Evolutionary conservation across 176 grass and related monocot species (phyloP), one percentile per base, ranked within the genome.

Genomic region (Phragmites australis): DNA sequence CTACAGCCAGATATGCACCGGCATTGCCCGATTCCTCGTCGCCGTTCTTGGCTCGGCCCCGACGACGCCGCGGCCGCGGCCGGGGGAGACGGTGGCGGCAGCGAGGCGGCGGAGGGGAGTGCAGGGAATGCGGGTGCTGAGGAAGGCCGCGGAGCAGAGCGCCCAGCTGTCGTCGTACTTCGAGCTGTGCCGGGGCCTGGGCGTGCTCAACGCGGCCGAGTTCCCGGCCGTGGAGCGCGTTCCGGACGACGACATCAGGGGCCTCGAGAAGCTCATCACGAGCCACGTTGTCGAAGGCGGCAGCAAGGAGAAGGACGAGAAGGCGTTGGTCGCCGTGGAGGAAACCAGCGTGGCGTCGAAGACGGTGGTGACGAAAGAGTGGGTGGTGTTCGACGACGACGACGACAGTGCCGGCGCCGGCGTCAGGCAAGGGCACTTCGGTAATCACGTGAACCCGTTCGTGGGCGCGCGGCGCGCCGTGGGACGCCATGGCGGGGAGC

Each of bases 321-420:
- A 88, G 82, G 68, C 53, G n/a, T 8, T 87, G 39, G 55, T 79
- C 32, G 70, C 18, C 23, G 19, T 82, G 50, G 65, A 83, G 39
- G 27, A 45, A 11, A 52, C 74, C 21, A 60, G 30, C 68, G 26
- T 63, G 70, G 75, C 83, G 47, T 76, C 51, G 25, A 68, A 19
- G 55, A 80, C 85, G 31, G 87, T 87, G 71, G 83, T 82, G 56
- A 89, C 89, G 14, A 74, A 82, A 41, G 75, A 94, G 40, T 93
- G 94, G 94, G 92, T 97, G 70, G 85, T 91, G 45, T 97, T 97
- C 82, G 87, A 94, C 57, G 89, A 93, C 21, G 93, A 88, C 54
- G 86, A 85, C 29, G 45, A 66, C 42, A 2, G 23, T 14, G 55
- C 6, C 15, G 54, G 5, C 66, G 18, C 59, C 79, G 15, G 54